These are phyloP conservation scores for Colletotrichum horii DNA, from an alignment of 2,329 filamentous ascomycete genomes.

Conservation along the genomic window DNA sequence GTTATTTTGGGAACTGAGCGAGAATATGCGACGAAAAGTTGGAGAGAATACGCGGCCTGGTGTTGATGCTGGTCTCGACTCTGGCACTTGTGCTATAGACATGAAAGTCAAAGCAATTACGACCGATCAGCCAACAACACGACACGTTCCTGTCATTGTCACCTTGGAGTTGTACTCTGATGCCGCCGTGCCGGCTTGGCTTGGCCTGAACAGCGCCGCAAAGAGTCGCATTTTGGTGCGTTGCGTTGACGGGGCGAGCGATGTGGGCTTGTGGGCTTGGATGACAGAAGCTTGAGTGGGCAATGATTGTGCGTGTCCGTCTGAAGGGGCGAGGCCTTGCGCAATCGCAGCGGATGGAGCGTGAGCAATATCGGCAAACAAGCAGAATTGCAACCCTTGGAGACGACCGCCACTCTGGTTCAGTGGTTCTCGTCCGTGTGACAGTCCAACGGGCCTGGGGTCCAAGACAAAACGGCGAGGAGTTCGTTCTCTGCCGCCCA, in stretches of 20 bases:
- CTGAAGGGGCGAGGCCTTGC: conserved; percentile 1
- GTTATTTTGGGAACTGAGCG: conserved; percentile 9
- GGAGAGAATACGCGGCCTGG: background rate
- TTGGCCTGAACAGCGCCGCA: background rate
- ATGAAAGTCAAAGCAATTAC: background rate
- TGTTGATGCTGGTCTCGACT: background rate
- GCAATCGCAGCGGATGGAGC: background rate
- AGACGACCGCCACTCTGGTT: background rate
- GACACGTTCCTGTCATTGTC: background rate
- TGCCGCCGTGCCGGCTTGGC: background rate
- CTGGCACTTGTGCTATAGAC: background rate
- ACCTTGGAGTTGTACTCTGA: background rate
- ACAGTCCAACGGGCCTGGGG: background rate
- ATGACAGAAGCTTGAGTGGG: conserved; percentile 16
- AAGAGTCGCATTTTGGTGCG: background rate
- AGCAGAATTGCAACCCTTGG: background rate
- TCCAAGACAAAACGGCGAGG: background rate
- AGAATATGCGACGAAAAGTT: conserved; percentile 6
- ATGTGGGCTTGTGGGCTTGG: background rate
- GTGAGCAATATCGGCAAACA: background rate
- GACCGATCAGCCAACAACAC: background rate
- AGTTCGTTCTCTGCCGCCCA: background rate
- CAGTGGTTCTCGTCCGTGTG: background rate
- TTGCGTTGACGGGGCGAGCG: background rate
- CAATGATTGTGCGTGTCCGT: background rate